These are phyloP conservation scores for Penicillium sp. DNA, from an alignment of 2,329 filamentous ascomycete genomes.

Conservation along the genomic window DNA sequence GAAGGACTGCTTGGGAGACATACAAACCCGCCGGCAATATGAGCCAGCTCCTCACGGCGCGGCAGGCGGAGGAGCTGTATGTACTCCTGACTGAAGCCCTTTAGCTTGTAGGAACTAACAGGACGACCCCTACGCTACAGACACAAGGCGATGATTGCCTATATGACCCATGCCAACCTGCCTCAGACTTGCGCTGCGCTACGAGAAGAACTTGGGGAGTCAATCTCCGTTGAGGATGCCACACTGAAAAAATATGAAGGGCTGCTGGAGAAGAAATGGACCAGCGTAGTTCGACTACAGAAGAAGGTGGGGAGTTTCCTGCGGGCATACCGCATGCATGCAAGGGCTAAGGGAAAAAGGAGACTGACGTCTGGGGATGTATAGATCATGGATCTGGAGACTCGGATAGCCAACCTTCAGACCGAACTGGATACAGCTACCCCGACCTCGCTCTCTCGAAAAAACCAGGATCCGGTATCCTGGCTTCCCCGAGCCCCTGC, in stretches of 20 bases:
- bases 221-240: constrained; percentile 70
- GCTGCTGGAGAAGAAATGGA: constrained; percentile 97
- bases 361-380: constrained; percentile 19
- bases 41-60: constrained; percentile 74
- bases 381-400: constrained; percentile 92
- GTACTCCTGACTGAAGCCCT: constrained; percentile 40
- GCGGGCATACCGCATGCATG: neutral
- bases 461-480: constrained; percentile 78
- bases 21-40: constrained; percentile 51
- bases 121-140: constrained; percentile 51
- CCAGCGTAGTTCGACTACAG: constrained; percentile 88
- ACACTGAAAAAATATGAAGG: constrained; percentile 95
- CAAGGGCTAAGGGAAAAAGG: neutral
- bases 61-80: constrained; percentile 88
- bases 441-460: constrained; percentile 73
- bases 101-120: constrained; percentile 16
- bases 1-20: constrained; percentile 21
- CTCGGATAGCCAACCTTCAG: constrained; percentile 72
- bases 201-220: constrained; percentile 74
- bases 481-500: constrained; percentile 88
- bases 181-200: constrained; percentile 70
- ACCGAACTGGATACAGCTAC: constrained; percentile 83
- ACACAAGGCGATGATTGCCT: constrained; percentile 92
- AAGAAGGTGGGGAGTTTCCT: constrained; percentile 71
- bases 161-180: constrained; percentile 75